Evolutionary conservation across 129 eudicot genomes (phyloP), one percentile per base, ranked within the genome.

Genomic region (Solidago caesia): DNA sequence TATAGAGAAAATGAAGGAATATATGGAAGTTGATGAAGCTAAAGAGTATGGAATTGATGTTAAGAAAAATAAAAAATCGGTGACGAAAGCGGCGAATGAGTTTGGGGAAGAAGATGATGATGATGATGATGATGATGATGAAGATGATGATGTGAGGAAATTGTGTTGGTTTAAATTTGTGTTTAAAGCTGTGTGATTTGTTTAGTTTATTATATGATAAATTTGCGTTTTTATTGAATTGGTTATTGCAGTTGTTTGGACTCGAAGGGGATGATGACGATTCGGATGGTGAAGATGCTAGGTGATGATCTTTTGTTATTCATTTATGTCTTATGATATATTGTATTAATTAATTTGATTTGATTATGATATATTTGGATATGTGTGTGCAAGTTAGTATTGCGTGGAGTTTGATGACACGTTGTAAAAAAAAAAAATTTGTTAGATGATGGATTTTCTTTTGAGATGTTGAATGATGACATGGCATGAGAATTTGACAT

Each of bases 1-100:
- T 82, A 83, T 86, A 45, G 81, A 83, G 76, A 96, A 93, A 68
- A 73, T 93, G 89, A 87, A 92, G 81, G 84, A 82, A 83, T 85
- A 79, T 61, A 74, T 93, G 82, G 90, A 80, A 43, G 88, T 77
- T 15, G 98, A 86, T 47, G 98, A 93, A 78, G 89, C 83, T 6
- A 76, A 84, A 60, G 97, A 90, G 72, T 93, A 90, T 43, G 96
- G 98, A 6, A 7, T 74, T 29, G 56, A 81, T 65, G 59, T 53
- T 64, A 64, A 64, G 47, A 80, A 74, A 46, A 78, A 69, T 71
- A 79, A 80, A 71, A 77, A 85, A 15, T 45, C 26, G 44, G 80
- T 27, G 48, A 70, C 52, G 57, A 77, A 82, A 8, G 29, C 26
- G 44, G 52, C 15, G 4, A 58, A 27, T 7, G 77, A 75, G 44